These are phyloP conservation scores for Anisogramma anomala DNA, from an alignment of 2,329 filamentous ascomycete species.

Conservation along the genomic window DNA sequence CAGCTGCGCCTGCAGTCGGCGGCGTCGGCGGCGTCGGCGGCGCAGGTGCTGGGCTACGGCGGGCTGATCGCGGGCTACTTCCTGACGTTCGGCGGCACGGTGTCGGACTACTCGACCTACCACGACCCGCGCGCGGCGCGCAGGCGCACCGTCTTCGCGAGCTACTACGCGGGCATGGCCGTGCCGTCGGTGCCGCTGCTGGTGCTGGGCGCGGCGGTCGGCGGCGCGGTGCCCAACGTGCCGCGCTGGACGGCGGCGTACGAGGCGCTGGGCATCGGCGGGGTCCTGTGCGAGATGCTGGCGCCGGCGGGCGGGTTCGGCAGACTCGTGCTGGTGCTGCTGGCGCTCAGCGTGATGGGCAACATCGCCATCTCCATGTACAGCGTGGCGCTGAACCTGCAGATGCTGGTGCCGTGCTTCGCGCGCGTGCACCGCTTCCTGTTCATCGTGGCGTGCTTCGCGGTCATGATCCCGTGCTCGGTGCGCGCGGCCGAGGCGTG, in stretches of 20 bases:
- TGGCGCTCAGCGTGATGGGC: slow-evolving; percentile 33
- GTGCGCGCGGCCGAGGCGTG: slow-evolving; percentile 45
- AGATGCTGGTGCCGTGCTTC: slow-evolving; percentile 47
- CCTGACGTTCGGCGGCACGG: slow-evolving; percentile 38
- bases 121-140: slow-evolving; percentile 28
- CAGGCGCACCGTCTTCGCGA: slow-evolving; percentile 31
- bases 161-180: slow-evolving; percentile 41
- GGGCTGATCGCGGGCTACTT: slow-evolving; percentile 40
- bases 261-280: slow-evolving; percentile 30
- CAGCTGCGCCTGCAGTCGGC: slow-evolving; percentile 35
- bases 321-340: slow-evolving; percentile 34
- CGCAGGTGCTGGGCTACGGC: slow-evolving; percentile 33
- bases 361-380: slow-evolving; percentile 31
- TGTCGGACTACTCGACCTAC: slow-evolving; percentile 48
- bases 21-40: slow-evolving; percentile 25
- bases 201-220: slow-evolving; percentile 38
- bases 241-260: slow-evolving; percentile 31
- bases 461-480: slow-evolving; percentile 47
- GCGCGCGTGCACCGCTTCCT: slow-evolving; percentile 44
- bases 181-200: slow-evolving; percentile 39
- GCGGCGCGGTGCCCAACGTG: slow-evolving; percentile 35
- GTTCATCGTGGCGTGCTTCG: slow-evolving; percentile 46
- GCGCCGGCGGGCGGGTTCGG: slow-evolving; percentile 34
- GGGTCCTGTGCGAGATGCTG: slow-evolving; percentile 36
- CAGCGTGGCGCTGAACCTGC: slow-evolving; percentile 29